Evolutionary conservation across 768 basidiomycete species (phyloP).

Genomic region (Boletus huronensis): DNA sequence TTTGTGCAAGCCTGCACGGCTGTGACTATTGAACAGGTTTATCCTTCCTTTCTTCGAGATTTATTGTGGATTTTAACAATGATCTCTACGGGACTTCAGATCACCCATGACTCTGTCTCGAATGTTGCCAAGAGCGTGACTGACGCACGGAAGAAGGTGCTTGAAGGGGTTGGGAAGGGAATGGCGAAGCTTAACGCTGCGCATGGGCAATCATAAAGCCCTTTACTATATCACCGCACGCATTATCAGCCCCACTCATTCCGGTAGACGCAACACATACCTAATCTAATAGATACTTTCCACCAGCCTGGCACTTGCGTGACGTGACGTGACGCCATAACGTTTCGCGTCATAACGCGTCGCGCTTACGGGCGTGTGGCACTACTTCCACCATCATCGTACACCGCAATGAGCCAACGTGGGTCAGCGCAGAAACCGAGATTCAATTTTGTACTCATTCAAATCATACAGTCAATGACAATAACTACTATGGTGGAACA

Average conservation of each 20-base stretch:
- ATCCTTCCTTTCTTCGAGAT: not conserved
- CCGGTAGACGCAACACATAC: constrained; percentile 13
- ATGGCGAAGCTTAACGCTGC: constrained; percentile 49
- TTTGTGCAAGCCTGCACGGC: constrained; percentile 50
- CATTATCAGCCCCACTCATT: constrained; percentile 28
- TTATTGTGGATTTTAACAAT: not conserved
- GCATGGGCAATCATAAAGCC: constrained; percentile 30
- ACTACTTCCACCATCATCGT: not conserved
- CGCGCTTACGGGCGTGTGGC: not conserved
- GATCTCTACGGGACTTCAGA: constrained; percentile 33
- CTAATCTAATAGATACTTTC: not conserved
- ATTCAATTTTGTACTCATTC: constrained; percentile 4
- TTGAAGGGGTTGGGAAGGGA: constrained; percentile 72
- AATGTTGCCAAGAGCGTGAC: constrained; percentile 60
- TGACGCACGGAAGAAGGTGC: constrained; percentile 67
- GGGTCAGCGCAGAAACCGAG: constrained; percentile 1
- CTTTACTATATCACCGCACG: not conserved
- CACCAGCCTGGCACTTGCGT: not conserved
- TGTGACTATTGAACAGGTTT: constrained; percentile 37
- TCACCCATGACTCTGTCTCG: constrained; percentile 62
- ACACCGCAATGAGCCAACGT: constrained; percentile 45
- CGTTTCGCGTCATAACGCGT: constrained; percentile 28
- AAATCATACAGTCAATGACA: constrained; percentile 24
- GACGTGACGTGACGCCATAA: constrained; percentile 20
- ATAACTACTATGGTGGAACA: constrained; percentile 41